Evolutionary conservation across 108 stramenopile genomes (phyloP), one percentile per base, ranked within the genome.

Genomic region (Stephanodiscus triporus): DNA sequence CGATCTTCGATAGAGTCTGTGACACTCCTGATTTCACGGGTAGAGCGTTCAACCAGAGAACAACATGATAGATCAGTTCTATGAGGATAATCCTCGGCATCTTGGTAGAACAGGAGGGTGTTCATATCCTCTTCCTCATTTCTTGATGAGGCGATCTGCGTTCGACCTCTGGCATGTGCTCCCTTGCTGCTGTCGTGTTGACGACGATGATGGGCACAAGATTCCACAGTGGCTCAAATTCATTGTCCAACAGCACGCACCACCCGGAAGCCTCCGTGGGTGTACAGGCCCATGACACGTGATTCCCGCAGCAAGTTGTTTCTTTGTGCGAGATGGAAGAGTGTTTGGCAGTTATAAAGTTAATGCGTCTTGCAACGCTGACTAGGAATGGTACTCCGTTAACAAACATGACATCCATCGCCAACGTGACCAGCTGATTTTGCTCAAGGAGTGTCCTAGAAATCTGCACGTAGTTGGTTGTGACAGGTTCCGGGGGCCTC

Each of bases 401-500:
- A 2, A 83, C 82, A 47, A 75, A 56, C 51, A 86, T 66, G 26
- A 57, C 75, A 38, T 86, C 82, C 17, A 72, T 56, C 29, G 30
- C 36, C 50, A 86, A 37, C 48, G 43, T 73, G 2, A 86, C 76
- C 14, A 65, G 8, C 20, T 50, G 47, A 32, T 82, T 70, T 14
- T 30, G 19, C 32, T 43, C 48, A n/a, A 51, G 20, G 4, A 70
- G 43, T 14, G 54, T 37, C 23, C 34, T 50, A 13, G 80, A 75
- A 2, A 77, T 77, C 30, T 40, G 23, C 0, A 63, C 37, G 14
- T 63, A 50, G 6, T 77, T 71, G 6, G 72, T 26, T 13, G 36
- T 37, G 14, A 82, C 80, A 34, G 27, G 30, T 3, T 22, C 14
- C 5, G 80, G 80, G 36, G 19, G 69, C 36, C 27, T 1, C 14